Base-by-base conservation (phyloP, 192 early-diverging fungal genomes). In the Lunasporangiospora selenospora region DNA sequence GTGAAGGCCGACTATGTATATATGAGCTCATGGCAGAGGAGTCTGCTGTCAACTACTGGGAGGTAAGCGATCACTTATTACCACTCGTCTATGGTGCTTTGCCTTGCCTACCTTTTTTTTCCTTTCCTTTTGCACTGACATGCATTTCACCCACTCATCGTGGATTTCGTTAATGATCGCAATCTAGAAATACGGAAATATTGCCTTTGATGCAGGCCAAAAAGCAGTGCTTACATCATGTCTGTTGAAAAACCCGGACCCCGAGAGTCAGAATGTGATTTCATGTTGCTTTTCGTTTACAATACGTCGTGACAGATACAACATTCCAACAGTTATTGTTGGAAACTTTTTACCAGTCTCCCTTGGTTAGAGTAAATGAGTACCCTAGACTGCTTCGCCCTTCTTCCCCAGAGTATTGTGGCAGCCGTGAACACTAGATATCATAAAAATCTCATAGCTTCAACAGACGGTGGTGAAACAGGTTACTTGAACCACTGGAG, bases 31-130 rank as follows among this genome's bases (percentile, higher is more conserved):
- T 98, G 93, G 87, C 88, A 6, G 96, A 98, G 75, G 90, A 93
- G 61, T 92, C 88, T 23, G 92, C 93, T 5, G 95, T 98, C 33
- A 98, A 98, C 83, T 98, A 98, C 67, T 98, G 94, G 95, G 95
- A 97, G 83, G 83, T 85, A 69, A 43, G 45, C n/a, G 19, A 19
- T 12, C n/a, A 36, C 21, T 18, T 51, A 13, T 27, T 37, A 3
- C 7, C 11, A 19, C 11, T 41, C 6, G 33, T 12, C n/a, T 4
- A 11, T 50, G 24, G 40, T 19, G 12, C 2, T 34, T 44, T 32
- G 32, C 60, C 10, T 53, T 47, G 21, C 19, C 30, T 36, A 5
- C 30, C 39, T 5, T 32, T 40, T 16, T 32, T 37, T 10, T 52
- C 16, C 12, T 19, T 52, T 55, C 38, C 3, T 47, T 40, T 58